Base-by-base conservation (phyloP, 2,329 filamentous ascomycete genomes). In the Microdochium paspali region DNA sequence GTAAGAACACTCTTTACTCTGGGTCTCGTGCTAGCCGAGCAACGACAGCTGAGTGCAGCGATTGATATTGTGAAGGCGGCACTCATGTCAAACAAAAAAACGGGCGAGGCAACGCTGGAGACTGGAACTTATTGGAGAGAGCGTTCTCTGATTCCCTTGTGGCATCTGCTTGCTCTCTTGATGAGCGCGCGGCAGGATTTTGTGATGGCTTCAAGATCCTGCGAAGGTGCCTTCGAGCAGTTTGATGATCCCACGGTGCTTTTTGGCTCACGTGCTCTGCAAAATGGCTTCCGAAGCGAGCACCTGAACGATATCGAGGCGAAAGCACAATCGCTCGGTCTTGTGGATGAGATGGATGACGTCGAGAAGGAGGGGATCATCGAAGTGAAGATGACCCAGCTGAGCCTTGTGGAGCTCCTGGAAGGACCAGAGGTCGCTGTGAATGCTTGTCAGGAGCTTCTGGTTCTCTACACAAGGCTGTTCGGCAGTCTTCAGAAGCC, bases 341-440 rank as follows among this genome's bases (percentile, higher is more conserved):
- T 87, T 44, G 76, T 94, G 1, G 85, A 91, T 54, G 81, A 87
- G 42, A 87, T 96, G 81, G 85, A 89, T 52, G 80, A 83, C 49
- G 80, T 82, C 24, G 90, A 97, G 61, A 94, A 90, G 60, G 87
- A 90, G 63, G 79, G 80, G 44, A 84, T 98, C 39, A 68, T 98
- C n/a, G 87, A 97, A 64, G 82, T 96, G 51, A 95, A 95, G 64
- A 95, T 97, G 80, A 96, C 91, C 10, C 90, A 97, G 59, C 72
- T 98, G 50, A 78, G 86, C 3, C 76, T 98, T 20, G 66, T 93
- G 3, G 91, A 97, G 65, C 70, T 93, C 15, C 70, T 88, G 3
- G 90, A 96, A 61, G 90, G 90, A 1, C 82, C 90, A 0, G 84
- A 88, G 49, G 80, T 84, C 48, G 91, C 93, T 18, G 87, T 97